These are phyloP conservation scores for Pseudohyphozyma bogoriensis DNA, from an alignment of 768 basidiomycete species.

Conservation along the genomic window DNA sequence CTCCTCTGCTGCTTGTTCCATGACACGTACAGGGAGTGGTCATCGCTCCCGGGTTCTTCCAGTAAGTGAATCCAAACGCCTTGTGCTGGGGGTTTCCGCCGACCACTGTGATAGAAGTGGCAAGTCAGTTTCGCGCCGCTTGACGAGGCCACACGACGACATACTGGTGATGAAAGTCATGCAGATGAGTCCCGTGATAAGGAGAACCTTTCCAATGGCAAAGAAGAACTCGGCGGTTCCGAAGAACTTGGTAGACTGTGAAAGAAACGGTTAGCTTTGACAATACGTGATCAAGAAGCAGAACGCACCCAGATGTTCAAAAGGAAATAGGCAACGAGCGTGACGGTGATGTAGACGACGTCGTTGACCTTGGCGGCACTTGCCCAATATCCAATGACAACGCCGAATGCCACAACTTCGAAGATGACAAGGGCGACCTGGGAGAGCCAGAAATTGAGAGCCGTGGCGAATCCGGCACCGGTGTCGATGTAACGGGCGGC, in stretches of 20 bases:
- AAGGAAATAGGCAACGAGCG: neutral
- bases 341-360: neutral
- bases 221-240: neutral
- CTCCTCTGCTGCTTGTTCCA: neutral
- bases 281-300: too few species aligned
- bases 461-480: neutral
- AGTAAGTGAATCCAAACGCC: neutral
- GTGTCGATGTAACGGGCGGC: neutral
- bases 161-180: neutral
- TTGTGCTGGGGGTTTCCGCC: neutral
- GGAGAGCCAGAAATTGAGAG: neutral
- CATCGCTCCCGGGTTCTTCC: neutral
- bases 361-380: neutral
- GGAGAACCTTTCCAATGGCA: neutral
- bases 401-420: neutral
- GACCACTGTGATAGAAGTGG: neutral
- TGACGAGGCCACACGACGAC: too few species aligned
- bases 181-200: neutral
- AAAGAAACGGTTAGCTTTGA: neutral
- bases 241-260: neutral
- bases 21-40: too few species aligned
- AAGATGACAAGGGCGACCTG: neutral
- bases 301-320: neutral
- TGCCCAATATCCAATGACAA: conserved; percentile 1
- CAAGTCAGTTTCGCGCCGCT: too few species aligned